These are phyloP conservation scores for Effrenium voratum DNA, from an alignment of 73 alveolate genomes.

Conservation along the genomic window DNA sequence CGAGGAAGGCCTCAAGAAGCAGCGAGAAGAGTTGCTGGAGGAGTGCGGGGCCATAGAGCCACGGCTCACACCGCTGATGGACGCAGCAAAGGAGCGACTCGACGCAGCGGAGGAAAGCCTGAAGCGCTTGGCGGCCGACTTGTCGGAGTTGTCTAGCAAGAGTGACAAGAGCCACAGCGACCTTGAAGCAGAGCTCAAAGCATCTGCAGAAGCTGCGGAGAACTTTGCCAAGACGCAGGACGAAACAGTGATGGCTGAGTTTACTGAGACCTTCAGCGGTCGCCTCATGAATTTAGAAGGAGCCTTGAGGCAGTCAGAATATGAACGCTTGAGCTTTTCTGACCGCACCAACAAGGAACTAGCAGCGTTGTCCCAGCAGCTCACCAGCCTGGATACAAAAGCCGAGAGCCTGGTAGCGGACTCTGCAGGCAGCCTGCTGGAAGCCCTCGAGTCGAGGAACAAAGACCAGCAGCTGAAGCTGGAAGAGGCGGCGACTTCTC, in stretches of 20 bases:
- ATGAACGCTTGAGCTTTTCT: background rate
- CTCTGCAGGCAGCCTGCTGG: too few species aligned
- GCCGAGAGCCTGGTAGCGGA: too few species aligned
- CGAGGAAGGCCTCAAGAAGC: background rate
- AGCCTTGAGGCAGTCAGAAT: slow-evolving; percentile 14
- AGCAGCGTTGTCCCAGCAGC: background rate
- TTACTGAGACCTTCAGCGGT: slow-evolving; percentile 9
- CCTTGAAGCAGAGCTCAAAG: background rate
- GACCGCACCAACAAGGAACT: slow-evolving; percentile 9
- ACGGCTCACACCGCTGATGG: slow-evolving; percentile 2
- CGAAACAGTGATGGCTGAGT: background rate
- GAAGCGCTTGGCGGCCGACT: background rate
- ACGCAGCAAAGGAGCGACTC: background rate
- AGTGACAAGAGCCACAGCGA: background rate
- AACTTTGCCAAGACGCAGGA: slow-evolving; percentile 13
- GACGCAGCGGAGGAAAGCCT: background rate
- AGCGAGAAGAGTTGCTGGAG: background rate
- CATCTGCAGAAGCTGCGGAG: background rate
- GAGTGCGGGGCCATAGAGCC: background rate
- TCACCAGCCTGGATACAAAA: too few species aligned
- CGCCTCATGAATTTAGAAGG: background rate
- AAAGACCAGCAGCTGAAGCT: too few species aligned
- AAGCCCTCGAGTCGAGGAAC: too few species aligned
- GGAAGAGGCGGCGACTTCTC: too few species aligned
- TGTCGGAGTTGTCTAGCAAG: background rate